phyloP scores from a whole-genome alignment of 768 basidiomycete genomes.

The Ramaria sp. region DNA sequence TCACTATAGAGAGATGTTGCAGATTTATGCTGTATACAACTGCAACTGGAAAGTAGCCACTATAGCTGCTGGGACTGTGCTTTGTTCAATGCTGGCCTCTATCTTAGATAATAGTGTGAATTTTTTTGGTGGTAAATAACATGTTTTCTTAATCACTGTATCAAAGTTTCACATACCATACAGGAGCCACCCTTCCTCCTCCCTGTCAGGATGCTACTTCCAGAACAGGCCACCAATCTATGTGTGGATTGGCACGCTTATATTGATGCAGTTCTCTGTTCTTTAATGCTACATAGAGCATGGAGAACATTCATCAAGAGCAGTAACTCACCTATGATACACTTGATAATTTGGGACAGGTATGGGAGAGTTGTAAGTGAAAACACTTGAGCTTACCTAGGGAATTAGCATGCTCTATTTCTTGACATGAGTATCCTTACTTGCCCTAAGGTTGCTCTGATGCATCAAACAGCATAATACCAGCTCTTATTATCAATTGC shows the following conservation, averaged over 20 bases:
- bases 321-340: background rate
- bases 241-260: constrained; percentile 52
- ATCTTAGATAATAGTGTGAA: background rate
- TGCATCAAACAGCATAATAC: background rate
- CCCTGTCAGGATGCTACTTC: background rate
- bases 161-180: too few species aligned
- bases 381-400: too few species aligned
- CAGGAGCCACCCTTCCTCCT: background rate
- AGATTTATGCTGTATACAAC: constrained; percentile 40
- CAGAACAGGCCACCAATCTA: constrained; percentile 29
- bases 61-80: constrained; percentile 32
- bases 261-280: constrained; percentile 42
- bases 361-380: background rate
- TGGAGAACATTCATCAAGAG: constrained; percentile 27
- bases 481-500: background rate
- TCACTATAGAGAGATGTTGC: background rate
- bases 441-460: background rate
- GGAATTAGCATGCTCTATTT: background rate
- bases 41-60: constrained; percentile 39
- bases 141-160: too few species aligned
- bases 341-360: background rate
- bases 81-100: constrained; percentile 22
- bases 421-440: background rate
- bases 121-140: constrained; percentile 27
- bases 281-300: constrained; percentile 37